Evolutionary conservation across 164 flowering plant species (phyloP).

Genomic region (Tetracentron sinense): DNA sequence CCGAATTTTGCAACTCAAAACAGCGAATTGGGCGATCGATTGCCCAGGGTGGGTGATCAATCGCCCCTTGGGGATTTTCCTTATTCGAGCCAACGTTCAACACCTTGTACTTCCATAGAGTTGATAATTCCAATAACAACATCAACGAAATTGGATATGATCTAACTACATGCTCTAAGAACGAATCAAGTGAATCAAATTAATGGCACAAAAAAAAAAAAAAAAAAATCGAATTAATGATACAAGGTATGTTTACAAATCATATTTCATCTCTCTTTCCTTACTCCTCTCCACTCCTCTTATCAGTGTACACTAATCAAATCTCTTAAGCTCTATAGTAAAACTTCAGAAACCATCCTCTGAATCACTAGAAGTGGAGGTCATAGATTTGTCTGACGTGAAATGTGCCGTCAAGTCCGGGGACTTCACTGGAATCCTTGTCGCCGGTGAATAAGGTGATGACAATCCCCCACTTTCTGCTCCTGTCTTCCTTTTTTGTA

Average conservation of each 20-base stretch:
- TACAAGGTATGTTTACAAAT: not conserved
- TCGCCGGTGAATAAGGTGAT: conserved; percentile 27
- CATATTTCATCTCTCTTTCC: not conserved
- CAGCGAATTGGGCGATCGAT: too few species aligned
- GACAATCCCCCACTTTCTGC: conserved; percentile 17
- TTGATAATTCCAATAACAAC: too few species aligned
- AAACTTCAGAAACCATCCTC: conserved; percentile 39
- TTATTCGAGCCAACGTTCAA: too few species aligned
- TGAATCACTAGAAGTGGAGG: conserved; percentile 40
- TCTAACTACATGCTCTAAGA: too few species aligned
- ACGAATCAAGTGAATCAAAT: too few species aligned
- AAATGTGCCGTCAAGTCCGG: conserved; percentile 48
- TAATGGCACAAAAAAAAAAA: too few species aligned
- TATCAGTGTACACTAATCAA: conserved; percentile 12
- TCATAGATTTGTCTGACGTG: conserved; percentile 28
- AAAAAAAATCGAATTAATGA: too few species aligned
- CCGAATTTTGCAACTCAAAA: too few species aligned
- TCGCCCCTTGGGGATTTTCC: too few species aligned
- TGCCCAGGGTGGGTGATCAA: too few species aligned
- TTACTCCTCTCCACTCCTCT: not conserved
- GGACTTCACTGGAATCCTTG: conserved; percentile 27
- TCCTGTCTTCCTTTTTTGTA: conserved; percentile 42
- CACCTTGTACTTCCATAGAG: too few species aligned
- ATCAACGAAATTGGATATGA: too few species aligned
- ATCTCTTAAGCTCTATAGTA: not conserved